Base-by-base conservation (phyloP, 495 filamentous ascomycete genomes). In the Trichoderma virens region DNA sequence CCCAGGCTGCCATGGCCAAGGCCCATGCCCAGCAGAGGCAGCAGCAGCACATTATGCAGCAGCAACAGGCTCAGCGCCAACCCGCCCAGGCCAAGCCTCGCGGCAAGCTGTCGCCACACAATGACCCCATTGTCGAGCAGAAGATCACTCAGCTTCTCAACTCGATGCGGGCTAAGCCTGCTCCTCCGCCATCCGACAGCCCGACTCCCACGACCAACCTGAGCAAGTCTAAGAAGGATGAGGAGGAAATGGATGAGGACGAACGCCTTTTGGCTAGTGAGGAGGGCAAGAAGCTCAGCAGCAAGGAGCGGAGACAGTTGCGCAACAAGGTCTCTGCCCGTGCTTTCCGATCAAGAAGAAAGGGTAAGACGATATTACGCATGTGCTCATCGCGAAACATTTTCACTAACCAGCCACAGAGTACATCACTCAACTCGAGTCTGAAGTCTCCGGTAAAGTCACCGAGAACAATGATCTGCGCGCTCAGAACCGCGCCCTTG, bases 161-260 rank as follows among this genome's bases (percentile, higher is more conserved):
- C 74, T 88, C 89, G 67, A 95, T 95, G 87, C 84, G 90, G 65
- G 83, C 90, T 30, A 86, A 81, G 69, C 70, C 79, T 7, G 78
- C 83, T 0, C 25, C 51, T 56, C 51, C 51, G 27, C 70, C 74
- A 31, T 72, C 74, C n/a, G 83, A 87, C 59, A 79, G 80, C 59
- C 78, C 78, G 2, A 75, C 76, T 9, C 79, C 85, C 34, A 78
- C 86, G 59, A 75, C 84, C 39, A 85, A 90, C 70, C 71, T 85
- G 39, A 75, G 81, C 41, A 78, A 83, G 45, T 71, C 76, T 14
- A 80, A 79, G 72, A 98, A 98, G 81, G 90, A 96, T 45, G 91
- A 96, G 71, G 91, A 94, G 62, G 93, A 98, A 32, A 97, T 98
- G 93, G 94, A 99, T 75, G 92, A 96, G 73, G 94, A 99, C 69